Base-by-base conservation (phyloP, 164 flowering plant genomes). In the Magnolia sinica region DNA sequence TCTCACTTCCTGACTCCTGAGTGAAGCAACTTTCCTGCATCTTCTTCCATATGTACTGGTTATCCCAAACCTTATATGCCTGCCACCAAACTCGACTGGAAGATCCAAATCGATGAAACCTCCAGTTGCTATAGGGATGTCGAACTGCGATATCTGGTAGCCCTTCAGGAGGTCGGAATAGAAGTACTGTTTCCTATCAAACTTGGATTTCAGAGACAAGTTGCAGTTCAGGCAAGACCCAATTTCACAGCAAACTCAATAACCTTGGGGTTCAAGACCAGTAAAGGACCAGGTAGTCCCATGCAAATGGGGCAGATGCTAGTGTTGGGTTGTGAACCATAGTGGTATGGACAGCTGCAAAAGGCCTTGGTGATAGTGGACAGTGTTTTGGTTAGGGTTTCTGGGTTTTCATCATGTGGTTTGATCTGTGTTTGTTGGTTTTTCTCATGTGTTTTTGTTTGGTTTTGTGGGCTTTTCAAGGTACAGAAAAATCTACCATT, bases 21-120 rank as follows among this genome's bases (percentile, higher is more conserved):
- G 81, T 93, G 94, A 76, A 95, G 86, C 65, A 93, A 85, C 89
- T 95, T 95, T 75, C 98, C 98, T 6, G 98, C 98, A 90, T 95
- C 98, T 82, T 95, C 98, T 82, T 95, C 97, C 97, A 95, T 95
- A 78, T 93, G 97, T 83, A 93, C 97, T 87, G 10, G 98, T 95
- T 67, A 95, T 84, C 51, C 98, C 96, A 84, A 95, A 93, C 81
- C 83, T 90, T 84, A 91, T 87, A 73, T 92, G 98, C 72, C 98
- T 98, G n/a, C 98, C 97, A 71, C 98, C 98, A 89, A 87, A 92
- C 87, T 93, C 98, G 76, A 88, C 79, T 0, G 99, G 98, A 79
- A 95, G 89, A 84, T 95, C 98, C 84, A 95, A 70, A 84, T 95
- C 95, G 83, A 91, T 59, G 73, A 78, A 88, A 52, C 97, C 98